phyloP scores from a whole-genome alignment of 768 basidiomycete genomes.

The Butyriboletus loyo region DNA sequence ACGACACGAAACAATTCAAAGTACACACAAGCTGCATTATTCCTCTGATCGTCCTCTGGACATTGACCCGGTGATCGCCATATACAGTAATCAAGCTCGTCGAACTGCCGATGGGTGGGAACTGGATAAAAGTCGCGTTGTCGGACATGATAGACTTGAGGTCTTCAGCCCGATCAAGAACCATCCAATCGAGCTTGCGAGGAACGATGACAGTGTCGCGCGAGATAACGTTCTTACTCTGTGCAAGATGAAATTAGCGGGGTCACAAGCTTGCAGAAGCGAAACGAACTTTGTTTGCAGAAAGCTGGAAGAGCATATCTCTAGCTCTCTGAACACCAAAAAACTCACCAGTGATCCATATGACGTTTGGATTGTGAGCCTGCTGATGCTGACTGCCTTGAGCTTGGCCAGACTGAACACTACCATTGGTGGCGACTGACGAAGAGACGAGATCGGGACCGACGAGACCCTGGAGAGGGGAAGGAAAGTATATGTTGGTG shows the following conservation, averaged over 20 bases:
- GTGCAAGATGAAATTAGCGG: neutral
- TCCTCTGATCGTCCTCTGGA: constrained; percentile 89
- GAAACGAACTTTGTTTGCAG: constrained; percentile 69
- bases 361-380: constrained; percentile 65
- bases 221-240: constrained; percentile 90
- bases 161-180: constrained; percentile 94
- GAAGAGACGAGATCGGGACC: constrained; percentile 56
- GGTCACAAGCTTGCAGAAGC: neutral
- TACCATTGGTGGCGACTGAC: constrained; percentile 35
- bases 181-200: constrained; percentile 97
- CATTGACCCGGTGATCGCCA: constrained; percentile 91
- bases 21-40: constrained; percentile 89
- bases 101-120: constrained; percentile 88
- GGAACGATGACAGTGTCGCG: constrained; percentile 92
- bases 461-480: constrained; percentile 81
- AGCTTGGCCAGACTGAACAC: constrained; percentile 30
- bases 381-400: constrained; percentile 24
- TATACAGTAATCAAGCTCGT: constrained; percentile 91
- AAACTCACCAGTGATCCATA: constrained; percentile 98
- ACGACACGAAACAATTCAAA: constrained; percentile 7
- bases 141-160: constrained; percentile 91
- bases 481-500: constrained; percentile 94
- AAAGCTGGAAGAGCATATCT: constrained; percentile 91
- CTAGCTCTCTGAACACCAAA: constrained; percentile 92
- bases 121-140: constrained; percentile 93